Base-by-base conservation (phyloP, 768 basidiomycete species). In the Podaxis sp. region DNA sequence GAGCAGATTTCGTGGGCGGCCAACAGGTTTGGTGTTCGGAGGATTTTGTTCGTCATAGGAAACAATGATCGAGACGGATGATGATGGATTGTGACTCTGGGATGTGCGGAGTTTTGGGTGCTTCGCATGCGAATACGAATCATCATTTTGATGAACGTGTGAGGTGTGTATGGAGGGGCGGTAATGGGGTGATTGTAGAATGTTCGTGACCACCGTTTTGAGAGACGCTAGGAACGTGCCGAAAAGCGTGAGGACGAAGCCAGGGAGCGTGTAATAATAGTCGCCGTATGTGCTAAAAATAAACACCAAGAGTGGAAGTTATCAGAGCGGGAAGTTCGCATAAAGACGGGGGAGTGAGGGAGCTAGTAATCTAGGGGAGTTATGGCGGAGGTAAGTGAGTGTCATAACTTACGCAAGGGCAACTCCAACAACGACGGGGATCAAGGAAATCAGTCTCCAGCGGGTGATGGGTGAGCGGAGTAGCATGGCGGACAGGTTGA, bases 221-320 rank as follows among this genome's bases (percentile, higher is more conserved):
- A 97, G 75, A 6, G 97, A 90, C 4, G 97, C 97, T 38, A 99
- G 83, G 56, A 96, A 71, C 0, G 96, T 94, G 47, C 97, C 97
- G 16, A 95, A 74, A 13, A 99, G 80, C 0, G 97, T 98, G 21
- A 99, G 80, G 68, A 91, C 65, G 61, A 98, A 84, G 4, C 97
- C 97, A 72, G 84, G 85, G 1, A 78, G 72, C 0, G 94, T 97
- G 73, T 90, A 97, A 67, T 93, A 90, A 74, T 97, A 98, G 69
- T 98, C 95, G 57, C 95, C 97, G 60, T 93, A 96, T 5, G 95
- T 97, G 11, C 93, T 95, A 66, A 52, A 54, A 53, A 21, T n/a
- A 25, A 42, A 2, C 28, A 52, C 10, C 28, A 4, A 25, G 16
- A 42, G 18, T 14, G 59, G 13, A 59, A 54, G 14, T 23, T 36